phyloP scores from a whole-genome alignment of 2,329 filamentous ascomycete species.

The Westerdykella sp. region DNA sequence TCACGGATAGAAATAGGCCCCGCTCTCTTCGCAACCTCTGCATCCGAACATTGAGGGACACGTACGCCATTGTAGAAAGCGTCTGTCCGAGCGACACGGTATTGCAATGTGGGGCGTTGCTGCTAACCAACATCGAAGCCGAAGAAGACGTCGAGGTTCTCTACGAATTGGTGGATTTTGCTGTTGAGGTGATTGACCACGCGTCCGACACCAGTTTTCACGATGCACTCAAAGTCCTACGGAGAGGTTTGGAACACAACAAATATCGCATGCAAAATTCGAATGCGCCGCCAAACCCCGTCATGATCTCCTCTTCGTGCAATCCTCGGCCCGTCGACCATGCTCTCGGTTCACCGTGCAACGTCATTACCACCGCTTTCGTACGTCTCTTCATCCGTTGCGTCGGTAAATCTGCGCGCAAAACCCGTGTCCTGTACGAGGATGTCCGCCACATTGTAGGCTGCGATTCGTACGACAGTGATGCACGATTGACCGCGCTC shows the following conservation, averaged over 20 bases:
- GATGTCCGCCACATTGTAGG: slow-evolving; percentile 30
- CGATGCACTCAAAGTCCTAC: slow-evolving; percentile 39
- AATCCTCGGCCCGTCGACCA: slow-evolving; percentile 9
- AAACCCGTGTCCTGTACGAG: slow-evolving; percentile 49
- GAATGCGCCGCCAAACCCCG: neutral
- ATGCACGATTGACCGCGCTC: slow-evolving; percentile 35
- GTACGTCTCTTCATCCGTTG: slow-evolving; percentile 70
- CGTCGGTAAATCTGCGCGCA: slow-evolving; percentile 59
- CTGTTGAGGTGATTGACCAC: slow-evolving; percentile 58
- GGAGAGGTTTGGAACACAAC: slow-evolving; percentile 21
- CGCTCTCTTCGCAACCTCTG: slow-evolving; percentile 58
- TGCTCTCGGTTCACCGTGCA: slow-evolving; percentile 50
- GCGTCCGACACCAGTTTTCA: slow-evolving; percentile 55
- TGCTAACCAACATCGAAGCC: slow-evolving; percentile 55
- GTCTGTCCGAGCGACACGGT: slow-evolving; percentile 54
- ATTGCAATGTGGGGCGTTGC: slow-evolving; percentile 53
- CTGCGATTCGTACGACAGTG: slow-evolving; percentile 26
- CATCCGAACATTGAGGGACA: slow-evolving; percentile 52
- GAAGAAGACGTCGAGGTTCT: slow-evolving; percentile 62
- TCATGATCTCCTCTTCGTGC: slow-evolving; percentile 6
- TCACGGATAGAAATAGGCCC: slow-evolving; percentile 56
- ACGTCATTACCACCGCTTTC: slow-evolving; percentile 65
- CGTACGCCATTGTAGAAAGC: slow-evolving; percentile 47
- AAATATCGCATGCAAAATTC: neutral
- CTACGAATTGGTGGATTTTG: slow-evolving; percentile 58